Percentiles rank a stretch among this genome's conserved stretches.
Evolutionary conservation across 306 rosid genomes (phyloP).

Genomic region (Fagus crenata): DNA sequence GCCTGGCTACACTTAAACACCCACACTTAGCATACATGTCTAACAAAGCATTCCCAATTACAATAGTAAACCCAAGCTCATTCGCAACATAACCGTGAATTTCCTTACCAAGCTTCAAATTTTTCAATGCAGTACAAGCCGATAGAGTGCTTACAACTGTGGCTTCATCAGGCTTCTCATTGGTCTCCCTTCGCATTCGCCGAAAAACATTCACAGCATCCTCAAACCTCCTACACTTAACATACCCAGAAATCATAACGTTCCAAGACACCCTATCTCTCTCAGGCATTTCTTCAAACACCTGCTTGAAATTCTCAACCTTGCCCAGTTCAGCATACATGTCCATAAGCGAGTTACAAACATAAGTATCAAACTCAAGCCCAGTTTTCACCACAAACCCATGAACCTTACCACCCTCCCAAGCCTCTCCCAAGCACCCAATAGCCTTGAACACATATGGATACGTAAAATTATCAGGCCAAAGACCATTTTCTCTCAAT

Average conservation of each 20-base stretch:
- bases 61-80: constrained; percentile 24
- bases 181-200: constrained; percentile 36
- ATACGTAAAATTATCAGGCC: constrained; percentile 45
- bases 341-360: constrained; percentile 46
- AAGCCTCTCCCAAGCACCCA: constrained; percentile 37
- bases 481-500: constrained; percentile 32
- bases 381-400: constrained; percentile 41
- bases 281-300: constrained; percentile 40
- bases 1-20: constrained; percentile 28
- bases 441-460: constrained; percentile 44
- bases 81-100: constrained; percentile 38
- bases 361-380: constrained; percentile 35
- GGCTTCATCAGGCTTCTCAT: constrained; percentile 39
- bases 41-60: constrained; percentile 28
- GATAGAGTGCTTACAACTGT: constrained; percentile 43
- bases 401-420: constrained; percentile 37
- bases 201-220: constrained; percentile 34
- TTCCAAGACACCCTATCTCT: constrained; percentile 48
- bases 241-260: constrained; percentile 37
- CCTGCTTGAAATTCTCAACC: constrained; percentile 10
- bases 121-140: constrained; percentile 41
- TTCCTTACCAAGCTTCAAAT: constrained; percentile 38
- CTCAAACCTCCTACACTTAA: constrained; percentile 34
- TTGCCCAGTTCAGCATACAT: constrained; percentile 33
- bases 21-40: constrained; percentile 48